Percentiles rank a stretch among this genome's conserved stretches.
Evolutionary conservation across 1,284 basidiomycete genomes (phyloP).

Genomic region (Malassezia sp.): DNA sequence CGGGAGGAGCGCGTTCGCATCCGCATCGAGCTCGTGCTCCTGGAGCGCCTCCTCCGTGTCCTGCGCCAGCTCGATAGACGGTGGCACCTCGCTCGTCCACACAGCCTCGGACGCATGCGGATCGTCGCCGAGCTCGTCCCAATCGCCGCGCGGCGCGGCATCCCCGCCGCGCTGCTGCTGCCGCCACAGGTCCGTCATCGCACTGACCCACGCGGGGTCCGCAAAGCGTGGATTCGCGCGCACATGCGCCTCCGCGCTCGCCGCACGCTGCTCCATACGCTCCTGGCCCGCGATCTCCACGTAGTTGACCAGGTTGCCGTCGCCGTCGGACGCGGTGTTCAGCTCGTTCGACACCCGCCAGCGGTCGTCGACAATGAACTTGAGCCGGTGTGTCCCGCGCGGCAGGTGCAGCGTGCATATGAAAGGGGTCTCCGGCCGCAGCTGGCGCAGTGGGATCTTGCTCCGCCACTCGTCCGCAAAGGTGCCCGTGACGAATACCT

Average conservation of each 20-base stretch:
- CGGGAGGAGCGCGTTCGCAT: constrained; percentile 19
- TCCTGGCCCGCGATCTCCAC: constrained; percentile 39
- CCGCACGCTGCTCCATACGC: neutral
- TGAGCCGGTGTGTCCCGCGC: constrained; percentile 87
- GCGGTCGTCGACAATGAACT: constrained; percentile 87
- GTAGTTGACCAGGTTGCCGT: constrained; percentile 90
- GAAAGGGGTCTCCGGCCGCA: constrained; percentile 27
- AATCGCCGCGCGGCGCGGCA: constrained; percentile 20
- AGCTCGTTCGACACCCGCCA: constrained; percentile 66
- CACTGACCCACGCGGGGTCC: constrained; percentile 8
- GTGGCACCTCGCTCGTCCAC: constrained; percentile 48
- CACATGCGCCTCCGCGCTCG: neutral
- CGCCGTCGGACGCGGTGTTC: constrained; percentile 82
- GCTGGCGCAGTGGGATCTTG: constrained; percentile 43
- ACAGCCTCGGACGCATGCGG: constrained; percentile 18
- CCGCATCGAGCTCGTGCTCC: constrained; percentile 12
- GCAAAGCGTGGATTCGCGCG: neutral
- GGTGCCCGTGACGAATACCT: constrained; percentile 54
- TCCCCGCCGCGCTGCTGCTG: constrained; percentile 21
- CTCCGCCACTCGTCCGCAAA: constrained; percentile 55
- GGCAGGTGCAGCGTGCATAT: constrained; percentile 48
- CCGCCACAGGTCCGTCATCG: constrained; percentile 10
- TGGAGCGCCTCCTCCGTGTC: constrained; percentile 35
- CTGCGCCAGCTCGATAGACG: constrained; percentile 40
- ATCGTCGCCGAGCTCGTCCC: constrained; percentile 34